Conservation (phyloP, 2,329 filamentous ascomycete genomes). For the Shiraia sp. region DNA sequence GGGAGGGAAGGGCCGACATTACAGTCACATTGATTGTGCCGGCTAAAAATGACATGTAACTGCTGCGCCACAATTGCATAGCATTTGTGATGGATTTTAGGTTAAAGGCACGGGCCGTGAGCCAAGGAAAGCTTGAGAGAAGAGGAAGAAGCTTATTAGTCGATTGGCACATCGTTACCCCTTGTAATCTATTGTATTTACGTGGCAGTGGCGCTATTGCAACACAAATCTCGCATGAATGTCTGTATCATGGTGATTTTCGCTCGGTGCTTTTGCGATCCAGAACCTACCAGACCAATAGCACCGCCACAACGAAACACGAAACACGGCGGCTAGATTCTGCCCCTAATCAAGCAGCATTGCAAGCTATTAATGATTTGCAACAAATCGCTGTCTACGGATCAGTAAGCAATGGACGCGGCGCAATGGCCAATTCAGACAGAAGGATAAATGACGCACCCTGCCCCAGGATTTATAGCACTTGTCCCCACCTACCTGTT, state of each 20-base stretch:
- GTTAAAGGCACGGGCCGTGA: conserved; percentile 5
- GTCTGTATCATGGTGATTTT: no score
- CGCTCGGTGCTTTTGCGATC: no score
- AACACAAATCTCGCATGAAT: no score
- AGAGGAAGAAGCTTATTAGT: not conserved
- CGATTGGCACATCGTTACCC: not conserved
- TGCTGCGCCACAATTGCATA: not conserved
- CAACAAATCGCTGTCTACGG: not conserved
- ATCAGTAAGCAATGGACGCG: not conserved
- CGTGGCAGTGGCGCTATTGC: no score
- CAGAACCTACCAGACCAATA: conserved; percentile 6
- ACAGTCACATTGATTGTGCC: not conserved
- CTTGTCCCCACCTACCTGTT: not conserved
- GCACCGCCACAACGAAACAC: conserved; percentile 4
- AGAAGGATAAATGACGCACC: conserved; percentile 15
- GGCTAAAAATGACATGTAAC: not conserved
- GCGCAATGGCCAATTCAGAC: conserved; percentile 1
- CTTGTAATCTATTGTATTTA: no score
- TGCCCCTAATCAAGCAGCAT: not conserved
- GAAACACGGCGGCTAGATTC: conserved; percentile 1
- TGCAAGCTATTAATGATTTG: conserved; percentile 1
- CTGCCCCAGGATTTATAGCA: not conserved
- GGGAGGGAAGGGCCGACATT: no score
- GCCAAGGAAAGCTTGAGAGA: not conserved
- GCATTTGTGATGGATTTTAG: no score